Conservation (phyloP, 805 yeast species). For the Monosporozyma yasuniensis region DNA sequence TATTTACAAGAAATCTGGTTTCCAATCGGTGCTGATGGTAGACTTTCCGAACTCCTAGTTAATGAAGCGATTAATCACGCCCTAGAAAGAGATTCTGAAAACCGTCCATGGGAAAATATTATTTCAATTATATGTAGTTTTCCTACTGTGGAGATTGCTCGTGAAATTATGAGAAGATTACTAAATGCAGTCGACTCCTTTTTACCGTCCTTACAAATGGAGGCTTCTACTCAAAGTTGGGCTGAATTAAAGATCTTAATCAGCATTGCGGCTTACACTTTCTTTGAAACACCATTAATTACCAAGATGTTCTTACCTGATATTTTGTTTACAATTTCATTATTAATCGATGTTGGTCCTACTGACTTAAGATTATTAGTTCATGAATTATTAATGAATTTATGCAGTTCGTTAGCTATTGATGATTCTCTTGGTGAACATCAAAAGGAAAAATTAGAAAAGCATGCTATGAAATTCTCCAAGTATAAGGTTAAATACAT, state of each 20-base stretch:
- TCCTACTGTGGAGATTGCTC: conserved; percentile 68
- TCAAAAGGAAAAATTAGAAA: conserved; percentile 36
- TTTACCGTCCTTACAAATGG: conserved; percentile 34
- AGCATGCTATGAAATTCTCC: conserved; percentile 34
- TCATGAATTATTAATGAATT: conserved; percentile 53
- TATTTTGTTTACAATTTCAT: conserved; percentile 54
- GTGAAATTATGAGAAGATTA: conserved; percentile 50
- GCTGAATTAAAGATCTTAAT: conserved; percentile 63
- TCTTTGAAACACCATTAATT: conserved; percentile 58
- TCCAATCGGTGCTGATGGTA: conserved; percentile 50
- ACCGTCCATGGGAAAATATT: conserved; percentile 55
- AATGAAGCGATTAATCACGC: conserved; percentile 71
- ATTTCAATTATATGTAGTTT: conserved; percentile 52
- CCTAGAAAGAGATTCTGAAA: conserved; percentile 69
- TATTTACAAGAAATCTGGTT: conserved; percentile 62
- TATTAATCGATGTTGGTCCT: conserved; percentile 45
- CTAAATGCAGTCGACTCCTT: conserved; percentile 46
- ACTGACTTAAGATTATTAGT: conserved; percentile 49
- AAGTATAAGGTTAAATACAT: conserved; percentile 61
- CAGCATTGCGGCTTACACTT: conserved; percentile 51
- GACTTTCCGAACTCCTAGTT: conserved; percentile 47
- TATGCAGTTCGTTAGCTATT: conserved; percentile 59
- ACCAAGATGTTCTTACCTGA: conserved; percentile 65
- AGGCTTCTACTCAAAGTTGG: conserved; percentile 47
- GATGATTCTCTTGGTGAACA: conserved; percentile 41